Evolutionary conservation across 1,284 basidiomycete species (phyloP).

Genomic region (Malassezia restricta): DNA sequence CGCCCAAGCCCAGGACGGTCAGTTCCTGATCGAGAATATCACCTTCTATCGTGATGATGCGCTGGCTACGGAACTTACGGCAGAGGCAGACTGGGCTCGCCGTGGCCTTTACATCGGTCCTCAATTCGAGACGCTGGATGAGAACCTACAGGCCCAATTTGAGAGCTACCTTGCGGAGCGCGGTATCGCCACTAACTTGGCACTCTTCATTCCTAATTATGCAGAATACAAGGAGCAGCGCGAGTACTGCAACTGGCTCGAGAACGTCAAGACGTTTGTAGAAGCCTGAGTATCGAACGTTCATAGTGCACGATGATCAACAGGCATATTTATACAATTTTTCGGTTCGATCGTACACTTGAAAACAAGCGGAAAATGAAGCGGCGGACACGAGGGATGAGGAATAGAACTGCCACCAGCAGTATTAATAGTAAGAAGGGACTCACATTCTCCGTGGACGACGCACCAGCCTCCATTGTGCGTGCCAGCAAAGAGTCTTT

Average conservation of each 20-base stretch:
- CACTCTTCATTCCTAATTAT: constrained; percentile 47
- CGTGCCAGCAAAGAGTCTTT: not conserved
- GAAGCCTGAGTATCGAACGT: constrained; percentile 51
- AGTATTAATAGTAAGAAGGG: constrained; percentile 5
- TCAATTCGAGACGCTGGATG: constrained; percentile 81
- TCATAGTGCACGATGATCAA: not conserved
- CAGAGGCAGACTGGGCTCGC: constrained; percentile 85
- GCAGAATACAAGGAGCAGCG: constrained; percentile 45
- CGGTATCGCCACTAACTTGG: constrained; percentile 69
- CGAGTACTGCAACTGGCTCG: constrained; percentile 86
- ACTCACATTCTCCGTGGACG: not conserved
- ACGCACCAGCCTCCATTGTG: not conserved
- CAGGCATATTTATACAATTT: constrained; percentile 3
- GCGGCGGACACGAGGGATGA: constrained; percentile 8
- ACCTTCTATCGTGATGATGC: constrained; percentile 66
- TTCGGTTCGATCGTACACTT: not conserved
- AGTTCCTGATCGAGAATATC: constrained; percentile 77
- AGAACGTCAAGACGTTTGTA: constrained; percentile 70
- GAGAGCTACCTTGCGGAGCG: constrained; percentile 71
- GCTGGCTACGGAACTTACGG: constrained; percentile 64
- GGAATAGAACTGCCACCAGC: not conserved
- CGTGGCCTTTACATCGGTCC: constrained; percentile 84
- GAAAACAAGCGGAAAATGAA: not conserved
- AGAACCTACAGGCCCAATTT: constrained; percentile 71
- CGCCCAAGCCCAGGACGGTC: constrained; percentile 53